Percentiles rank a stretch among this genome's conserved stretches.
phyloP scores from a whole-genome alignment of 2,329 filamentous ascomycete genomes.

The Phialophora macrospora region DNA sequence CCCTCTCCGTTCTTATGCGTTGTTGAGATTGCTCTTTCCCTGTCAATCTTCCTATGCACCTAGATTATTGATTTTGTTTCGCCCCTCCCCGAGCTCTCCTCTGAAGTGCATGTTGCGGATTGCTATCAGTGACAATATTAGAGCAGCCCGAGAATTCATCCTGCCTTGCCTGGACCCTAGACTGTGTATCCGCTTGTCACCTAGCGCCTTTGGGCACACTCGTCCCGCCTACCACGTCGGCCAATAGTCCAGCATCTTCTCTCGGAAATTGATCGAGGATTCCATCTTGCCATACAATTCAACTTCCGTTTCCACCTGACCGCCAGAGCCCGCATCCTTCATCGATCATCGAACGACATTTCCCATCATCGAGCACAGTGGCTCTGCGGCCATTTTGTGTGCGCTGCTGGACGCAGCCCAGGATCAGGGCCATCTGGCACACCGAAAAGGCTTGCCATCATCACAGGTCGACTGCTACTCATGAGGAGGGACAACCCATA shows the following conservation, averaged over 20 bases:
- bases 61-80: neutral
- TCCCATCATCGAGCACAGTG: conserved; percentile 24
- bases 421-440: conserved; percentile 30
- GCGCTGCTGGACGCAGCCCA: conserved; percentile 35
- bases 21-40: conserved; percentile 4
- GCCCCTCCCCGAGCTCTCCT: neutral
- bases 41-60: conserved; percentile 5
- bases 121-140: neutral
- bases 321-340: conserved; percentile 6
- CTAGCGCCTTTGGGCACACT: conserved; percentile 15
- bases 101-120: neutral
- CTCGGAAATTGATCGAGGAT: conserved; percentile 29
- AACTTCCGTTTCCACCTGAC: conserved; percentile 13
- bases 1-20: conserved; percentile 8
- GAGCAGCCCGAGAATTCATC: neutral
- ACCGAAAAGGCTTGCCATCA: conserved; percentile 27
- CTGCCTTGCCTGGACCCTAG: conserved; percentile 3
- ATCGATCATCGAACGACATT: conserved; percentile 5
- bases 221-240: conserved; percentile 4
- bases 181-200: conserved; percentile 10
- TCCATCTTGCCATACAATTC: conserved; percentile 7
- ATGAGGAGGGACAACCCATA: conserved; percentile 34
- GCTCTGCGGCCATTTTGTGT: conserved; percentile 37
- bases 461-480: conserved; percentile 15
- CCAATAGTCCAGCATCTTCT: conserved; percentile 8